A percentile compares a stretch with the other conserved stretches of the same genome.
These are phyloP conservation scores for Pleurotus citrinopileatus DNA, from an alignment of 768 basidiomycete genomes.

Conservation along the genomic window DNA sequence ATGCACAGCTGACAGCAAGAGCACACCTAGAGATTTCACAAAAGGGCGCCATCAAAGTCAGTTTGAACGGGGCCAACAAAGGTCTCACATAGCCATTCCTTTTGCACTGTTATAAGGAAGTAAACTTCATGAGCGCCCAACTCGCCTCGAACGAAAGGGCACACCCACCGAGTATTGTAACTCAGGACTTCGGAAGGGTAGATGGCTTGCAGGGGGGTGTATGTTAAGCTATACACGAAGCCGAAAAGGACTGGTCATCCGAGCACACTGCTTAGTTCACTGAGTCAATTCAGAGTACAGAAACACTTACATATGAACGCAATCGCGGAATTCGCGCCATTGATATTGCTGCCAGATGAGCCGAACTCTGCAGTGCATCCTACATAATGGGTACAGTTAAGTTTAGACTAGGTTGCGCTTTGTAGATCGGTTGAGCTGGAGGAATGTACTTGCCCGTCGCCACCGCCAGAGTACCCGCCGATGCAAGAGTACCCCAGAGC, in stretches of 20 bases:
- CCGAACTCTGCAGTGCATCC: slow-evolving; percentile 41
- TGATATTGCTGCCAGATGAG: slow-evolving; percentile 29
- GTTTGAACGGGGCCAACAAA: neutral
- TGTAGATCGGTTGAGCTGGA: no score
- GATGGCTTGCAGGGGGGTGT: slow-evolving; percentile 57
- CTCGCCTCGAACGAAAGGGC: neutral
- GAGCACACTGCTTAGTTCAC: neutral
- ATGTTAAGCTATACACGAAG: slow-evolving; percentile 51
- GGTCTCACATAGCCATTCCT: slow-evolving; percentile 54
- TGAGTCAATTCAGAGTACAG: neutral
- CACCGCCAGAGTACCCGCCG: slow-evolving; percentile 35
- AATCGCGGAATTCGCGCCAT: slow-evolving; percentile 41
- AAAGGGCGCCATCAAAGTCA: no score
- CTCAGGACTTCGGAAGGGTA: slow-evolving; percentile 55
- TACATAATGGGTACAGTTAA: slow-evolving; percentile 9
- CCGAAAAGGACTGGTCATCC: slow-evolving; percentile 43
- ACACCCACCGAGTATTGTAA: slow-evolving; percentile 44
- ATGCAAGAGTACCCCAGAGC: slow-evolving; percentile 45
- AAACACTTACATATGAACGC: slow-evolving; percentile 41
- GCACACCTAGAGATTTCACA: slow-evolving; percentile 31
- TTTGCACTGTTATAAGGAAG: slow-evolving; percentile 38
- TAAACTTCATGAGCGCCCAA: neutral
- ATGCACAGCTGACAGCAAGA: slow-evolving; percentile 39
- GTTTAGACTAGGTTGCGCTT: no score
- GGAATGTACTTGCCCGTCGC: slow-evolving; percentile 29